Percentiles rank a stretch among this genome's conserved stretches.
These are phyloP conservation scores for Colletotrichum sojae DNA, from an alignment of 2,329 filamentous ascomycete genomes.

Conservation along the genomic window DNA sequence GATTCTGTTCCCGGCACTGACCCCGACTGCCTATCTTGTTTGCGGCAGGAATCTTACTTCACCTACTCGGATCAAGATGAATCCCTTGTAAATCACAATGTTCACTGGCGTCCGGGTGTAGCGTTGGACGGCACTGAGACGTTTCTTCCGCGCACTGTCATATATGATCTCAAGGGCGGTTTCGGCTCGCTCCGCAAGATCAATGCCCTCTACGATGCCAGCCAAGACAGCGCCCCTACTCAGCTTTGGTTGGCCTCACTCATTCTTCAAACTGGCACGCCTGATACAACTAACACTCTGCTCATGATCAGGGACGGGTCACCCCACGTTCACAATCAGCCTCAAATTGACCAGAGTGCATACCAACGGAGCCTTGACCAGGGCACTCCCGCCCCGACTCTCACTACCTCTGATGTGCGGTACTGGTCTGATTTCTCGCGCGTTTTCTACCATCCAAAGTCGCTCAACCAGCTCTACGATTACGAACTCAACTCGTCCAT, in stretches of 20 bases:
- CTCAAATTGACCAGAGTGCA: constrained; percentile 76
- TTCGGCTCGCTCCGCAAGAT: constrained; percentile 91
- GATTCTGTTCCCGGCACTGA: not conserved
- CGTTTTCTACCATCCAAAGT: constrained; percentile 92
- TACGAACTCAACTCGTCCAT: constrained; percentile 86
- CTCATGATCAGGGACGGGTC: constrained; percentile 70
- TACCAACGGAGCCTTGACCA: constrained; percentile 87
- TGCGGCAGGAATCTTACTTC: constrained; percentile 90
- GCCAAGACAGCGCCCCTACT: constrained; percentile 45
- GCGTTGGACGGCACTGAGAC: constrained; percentile 90
- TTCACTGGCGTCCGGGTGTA: constrained; percentile 89
- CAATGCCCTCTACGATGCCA: constrained; percentile 85
- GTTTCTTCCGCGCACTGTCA: constrained; percentile 89
- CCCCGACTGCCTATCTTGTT: constrained; percentile 3
- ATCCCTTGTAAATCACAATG: constrained; percentile 82
- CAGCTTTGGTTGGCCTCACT: constrained; percentile 52
- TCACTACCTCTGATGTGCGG: constrained; percentile 81
- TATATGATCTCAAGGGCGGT: constrained; percentile 95
- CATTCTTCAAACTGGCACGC: not conserved
- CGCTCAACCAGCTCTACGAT: constrained; percentile 88
- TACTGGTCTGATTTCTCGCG: constrained; percentile 98
- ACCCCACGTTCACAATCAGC: constrained; percentile 77
- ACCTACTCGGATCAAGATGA: constrained; percentile 81
- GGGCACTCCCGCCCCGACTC: constrained; percentile 73
- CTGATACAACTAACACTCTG: constrained; percentile 7